These are phyloP conservation scores for Margaritispora aquatica DNA, from an alignment of 495 filamentous ascomycete genomes.

Conservation along the genomic window DNA sequence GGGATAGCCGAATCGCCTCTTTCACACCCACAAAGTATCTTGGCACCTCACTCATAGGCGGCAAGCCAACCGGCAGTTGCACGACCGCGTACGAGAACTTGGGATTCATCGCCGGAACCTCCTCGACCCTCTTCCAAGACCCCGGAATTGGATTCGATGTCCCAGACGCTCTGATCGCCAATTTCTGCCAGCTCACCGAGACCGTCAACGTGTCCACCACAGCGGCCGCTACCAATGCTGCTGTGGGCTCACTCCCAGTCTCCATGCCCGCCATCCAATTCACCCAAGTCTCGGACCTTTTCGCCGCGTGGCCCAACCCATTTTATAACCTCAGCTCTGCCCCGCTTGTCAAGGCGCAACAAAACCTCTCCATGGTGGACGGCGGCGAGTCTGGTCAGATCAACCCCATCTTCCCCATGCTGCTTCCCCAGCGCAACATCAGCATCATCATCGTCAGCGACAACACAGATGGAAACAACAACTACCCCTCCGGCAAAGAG, in stretches of 20 bases:
- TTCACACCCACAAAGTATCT: constrained; percentile 12
- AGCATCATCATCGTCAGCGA: constrained; percentile 17
- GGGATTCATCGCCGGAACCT: constrained; percentile 82
- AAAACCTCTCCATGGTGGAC: constrained; percentile 9
- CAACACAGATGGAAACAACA: constrained; percentile 14
- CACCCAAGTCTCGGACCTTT: constrained; percentile 17
- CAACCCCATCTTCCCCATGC: constrained; percentile 6
- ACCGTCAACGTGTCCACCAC: neutral
- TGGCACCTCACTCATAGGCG: constrained; percentile 7
- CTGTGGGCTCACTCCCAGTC: constrained; percentile 12
- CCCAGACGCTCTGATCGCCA: neutral
- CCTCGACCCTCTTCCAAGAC: constrained; percentile 75
- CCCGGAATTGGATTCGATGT: constrained; percentile 25
- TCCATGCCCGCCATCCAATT: neutral
- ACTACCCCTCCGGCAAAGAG: constrained; percentile 1
- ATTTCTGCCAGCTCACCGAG: constrained; percentile 6
- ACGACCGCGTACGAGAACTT: constrained; percentile 38
- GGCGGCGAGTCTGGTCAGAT: constrained; percentile 6
- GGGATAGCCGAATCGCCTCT: neutral
- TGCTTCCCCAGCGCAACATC: constrained; percentile 7
- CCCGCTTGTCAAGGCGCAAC: constrained; percentile 10
- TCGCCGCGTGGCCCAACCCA: constrained; percentile 36
- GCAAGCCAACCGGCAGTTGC: neutral
- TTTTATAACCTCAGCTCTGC: constrained; percentile 29
- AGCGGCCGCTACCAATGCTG: constrained; percentile 12